Evolutionary conservation across 768 basidiomycete genomes (phyloP).

Genomic region (Kwoniella pini): DNA sequence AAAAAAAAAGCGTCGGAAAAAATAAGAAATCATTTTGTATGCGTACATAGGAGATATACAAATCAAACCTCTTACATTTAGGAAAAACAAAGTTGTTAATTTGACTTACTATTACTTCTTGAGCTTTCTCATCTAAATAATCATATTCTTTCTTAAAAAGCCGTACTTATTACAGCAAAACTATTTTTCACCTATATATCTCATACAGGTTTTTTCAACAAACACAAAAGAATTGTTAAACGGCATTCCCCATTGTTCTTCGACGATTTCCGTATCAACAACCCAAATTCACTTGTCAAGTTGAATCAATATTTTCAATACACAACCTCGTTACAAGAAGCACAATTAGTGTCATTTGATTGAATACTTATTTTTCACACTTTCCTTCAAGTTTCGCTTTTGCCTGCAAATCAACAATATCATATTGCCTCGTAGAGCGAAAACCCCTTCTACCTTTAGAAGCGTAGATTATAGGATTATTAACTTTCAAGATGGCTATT

Average conservation of each 20-base stretch:
- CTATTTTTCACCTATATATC: not conserved
- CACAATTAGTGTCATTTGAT: no score
- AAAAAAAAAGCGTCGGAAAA: slow-evolving; percentile 7
- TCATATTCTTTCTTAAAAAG: not conserved
- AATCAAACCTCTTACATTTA: not conserved
- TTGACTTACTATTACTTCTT: not conserved
- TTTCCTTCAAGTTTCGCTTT: no score
- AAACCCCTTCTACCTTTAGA: not conserved
- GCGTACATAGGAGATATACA: not conserved
- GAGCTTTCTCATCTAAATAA: slow-evolving; percentile 2
- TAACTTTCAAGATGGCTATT: slow-evolving; percentile 8
- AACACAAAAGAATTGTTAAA: slow-evolving; percentile 3
- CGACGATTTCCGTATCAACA: no score
- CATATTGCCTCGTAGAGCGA: no score
- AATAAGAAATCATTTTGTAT: not conserved
- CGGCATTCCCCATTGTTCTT: not conserved
- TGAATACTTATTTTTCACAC: no score
- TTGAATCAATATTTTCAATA: no score
- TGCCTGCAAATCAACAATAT: no score
- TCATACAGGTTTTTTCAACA: not conserved
- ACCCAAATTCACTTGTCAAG: not conserved
- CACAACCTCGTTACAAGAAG: no score
- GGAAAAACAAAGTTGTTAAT: no score
- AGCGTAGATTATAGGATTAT: not conserved
- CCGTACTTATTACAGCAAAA: slow-evolving; percentile 8